Base-by-base conservation (phyloP, 2,329 filamentous ascomycete species). In the Amphichorda felina region DNA sequence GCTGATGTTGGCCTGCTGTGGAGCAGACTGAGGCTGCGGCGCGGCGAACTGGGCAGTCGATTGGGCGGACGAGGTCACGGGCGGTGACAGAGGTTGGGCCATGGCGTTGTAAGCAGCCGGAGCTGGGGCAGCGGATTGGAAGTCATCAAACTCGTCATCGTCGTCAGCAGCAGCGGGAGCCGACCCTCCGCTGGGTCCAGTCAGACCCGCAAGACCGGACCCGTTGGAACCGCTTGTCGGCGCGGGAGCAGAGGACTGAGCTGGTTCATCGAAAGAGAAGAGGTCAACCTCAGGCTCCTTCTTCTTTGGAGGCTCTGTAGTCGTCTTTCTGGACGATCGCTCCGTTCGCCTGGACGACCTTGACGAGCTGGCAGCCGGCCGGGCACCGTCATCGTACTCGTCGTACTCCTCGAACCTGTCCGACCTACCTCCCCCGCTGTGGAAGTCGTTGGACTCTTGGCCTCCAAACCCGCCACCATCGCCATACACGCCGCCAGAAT, bases 371-470 rank as follows among this genome's bases (percentile, higher is more conserved):
- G 55, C 48, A 2, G 56, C 49, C 17, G 63, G 63, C 36, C 60
- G 51, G 24, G 67, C 60, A 28, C 71, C 85, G 49, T 94, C 91
- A 38, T 96, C 89, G 50, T 81, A 89, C 59, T 98, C 91, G 53
- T 98, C 88, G 50, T 98, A 98, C 59, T 95, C 91, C 47, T 96
- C 89, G 47, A 95, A 98, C 44, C 80, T 75, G 44, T 93, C 87
- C 37, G 70, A 66, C 39, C 79, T 64, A 66, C 40, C 73, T 10
- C 46, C 67, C 39, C 74, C 63, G 46, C 84, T 78, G 39, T 76
- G 70, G 60, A 82, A 93, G 35, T 85, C 82, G 46, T 69, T 74
- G 21, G 40, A 29, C 15, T 69, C 57, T 50, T 86, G 76, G 3
- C 88, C 87, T 29, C 88, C 86, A 49, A 94, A 95, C 13, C 88